Evolutionary conservation across 2,329 filamentous ascomycete genomes (phyloP).

Genomic region (Myriosclerotinia curreyana): DNA sequence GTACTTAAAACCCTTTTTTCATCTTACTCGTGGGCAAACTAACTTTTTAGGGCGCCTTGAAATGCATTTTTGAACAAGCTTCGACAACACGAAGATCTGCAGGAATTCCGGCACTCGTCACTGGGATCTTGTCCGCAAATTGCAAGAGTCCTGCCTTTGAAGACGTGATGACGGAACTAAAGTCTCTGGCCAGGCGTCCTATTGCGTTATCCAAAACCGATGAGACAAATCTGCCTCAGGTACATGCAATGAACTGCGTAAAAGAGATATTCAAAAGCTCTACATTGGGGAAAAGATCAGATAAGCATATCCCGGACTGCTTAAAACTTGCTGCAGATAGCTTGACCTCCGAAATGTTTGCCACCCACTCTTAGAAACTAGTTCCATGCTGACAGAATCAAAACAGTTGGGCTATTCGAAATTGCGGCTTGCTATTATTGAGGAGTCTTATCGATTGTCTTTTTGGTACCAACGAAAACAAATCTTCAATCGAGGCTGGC

Average conservation of each 20-base stretch:
- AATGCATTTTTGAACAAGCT: slow-evolving; percentile 69
- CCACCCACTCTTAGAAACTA: slow-evolving; percentile 16
- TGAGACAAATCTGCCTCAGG: slow-evolving; percentile 73
- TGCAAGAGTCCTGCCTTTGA: slow-evolving; percentile 58
- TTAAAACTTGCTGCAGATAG: slow-evolving; percentile 77
- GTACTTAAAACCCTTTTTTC: slow-evolving; percentile 42
- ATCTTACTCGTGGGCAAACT: slow-evolving; percentile 25
- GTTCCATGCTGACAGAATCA: slow-evolving; percentile 17
- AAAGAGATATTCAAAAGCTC: slow-evolving; percentile 90
- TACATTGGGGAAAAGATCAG: slow-evolving; percentile 67
- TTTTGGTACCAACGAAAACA: slow-evolving; percentile 73
- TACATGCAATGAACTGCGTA: slow-evolving; percentile 91
- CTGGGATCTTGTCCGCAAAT: slow-evolving; percentile 72
- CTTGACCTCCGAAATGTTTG: slow-evolving; percentile 73
- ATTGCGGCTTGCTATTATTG: slow-evolving; percentile 86
- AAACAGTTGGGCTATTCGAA: slow-evolving; percentile 82
- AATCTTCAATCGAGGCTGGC: slow-evolving; percentile 55
- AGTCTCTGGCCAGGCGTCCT: slow-evolving; percentile 54
- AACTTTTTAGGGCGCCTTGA: slow-evolving; percentile 54
- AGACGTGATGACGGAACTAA: slow-evolving; percentile 60
- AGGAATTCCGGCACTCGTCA: slow-evolving; percentile 83
- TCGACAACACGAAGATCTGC: slow-evolving; percentile 88
- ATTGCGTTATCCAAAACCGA: slow-evolving; percentile 53
- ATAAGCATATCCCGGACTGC: slow-evolving; percentile 68
- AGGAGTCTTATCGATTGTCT: slow-evolving; percentile 78